Percentiles rank a stretch among this genome's conserved stretches.
Conservation (phyloP, 73 alveolate genomes). For the Diophrys appendiculata region DNA sequence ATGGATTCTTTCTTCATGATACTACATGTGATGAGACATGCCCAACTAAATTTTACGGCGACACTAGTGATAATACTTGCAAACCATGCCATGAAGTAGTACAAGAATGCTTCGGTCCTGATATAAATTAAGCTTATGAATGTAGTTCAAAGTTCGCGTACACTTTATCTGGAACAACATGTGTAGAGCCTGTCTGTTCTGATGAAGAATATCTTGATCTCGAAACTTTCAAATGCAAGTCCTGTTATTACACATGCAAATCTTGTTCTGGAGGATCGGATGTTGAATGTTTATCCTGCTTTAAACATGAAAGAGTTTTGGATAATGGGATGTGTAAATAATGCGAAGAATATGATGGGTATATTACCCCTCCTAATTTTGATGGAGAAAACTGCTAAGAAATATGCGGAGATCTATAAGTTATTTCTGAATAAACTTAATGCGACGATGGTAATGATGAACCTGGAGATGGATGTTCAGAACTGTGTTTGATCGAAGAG, state of each 20-base stretch:
- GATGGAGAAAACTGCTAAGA: background rate
- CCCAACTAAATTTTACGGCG: background rate
- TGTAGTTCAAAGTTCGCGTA: background rate
- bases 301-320: background rate
- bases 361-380: background rate
- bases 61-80: background rate
- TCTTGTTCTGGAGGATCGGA: background rate
- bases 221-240: background rate
- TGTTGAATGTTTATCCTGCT: background rate
- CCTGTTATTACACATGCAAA: background rate
- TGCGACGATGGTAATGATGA: slow-evolving; percentile 6
- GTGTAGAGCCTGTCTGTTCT: background rate
- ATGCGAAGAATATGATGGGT: background rate
- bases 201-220: background rate
- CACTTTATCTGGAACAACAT: background rate
- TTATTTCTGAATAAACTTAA: background rate
- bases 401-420: background rate
- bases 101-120: background rate
- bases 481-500: background rate
- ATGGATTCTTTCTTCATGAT: background rate
- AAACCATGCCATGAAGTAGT: background rate
- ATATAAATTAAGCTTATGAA: background rate
- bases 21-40: background rate
- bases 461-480: background rate
- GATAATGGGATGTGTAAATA: background rate